Evolutionary conservation across 2,329 filamentous ascomycete species (phyloP).

Genomic region (Hypoxylon sp.): DNA sequence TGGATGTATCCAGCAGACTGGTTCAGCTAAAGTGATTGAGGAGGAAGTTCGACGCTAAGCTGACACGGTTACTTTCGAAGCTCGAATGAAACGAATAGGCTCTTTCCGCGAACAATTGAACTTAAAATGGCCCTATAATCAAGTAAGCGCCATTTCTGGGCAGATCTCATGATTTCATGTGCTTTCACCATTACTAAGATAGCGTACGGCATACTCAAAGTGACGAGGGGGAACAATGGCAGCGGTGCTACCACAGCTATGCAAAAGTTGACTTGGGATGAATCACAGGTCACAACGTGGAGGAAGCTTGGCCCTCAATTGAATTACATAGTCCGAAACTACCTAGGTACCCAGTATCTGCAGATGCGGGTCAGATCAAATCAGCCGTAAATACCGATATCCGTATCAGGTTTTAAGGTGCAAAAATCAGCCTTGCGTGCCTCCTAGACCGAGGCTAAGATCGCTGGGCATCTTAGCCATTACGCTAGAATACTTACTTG

Average conservation of each 20-base stretch:
- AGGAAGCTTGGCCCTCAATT: not conserved
- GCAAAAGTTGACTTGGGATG: not conserved
- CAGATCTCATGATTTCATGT: not conserved
- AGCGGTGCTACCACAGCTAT: conserved; percentile 9
- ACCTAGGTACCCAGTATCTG: conserved; percentile 14
- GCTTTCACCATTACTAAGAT: not conserved
- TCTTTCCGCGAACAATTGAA: not conserved
- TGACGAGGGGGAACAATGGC: not conserved
- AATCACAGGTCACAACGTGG: conserved; percentile 9
- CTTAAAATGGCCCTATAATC: not conserved
- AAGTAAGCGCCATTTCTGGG: not conserved
- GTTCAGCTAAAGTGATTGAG: not conserved
- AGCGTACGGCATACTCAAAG: not conserved
- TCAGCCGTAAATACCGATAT: conserved; percentile 32
- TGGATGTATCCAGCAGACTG: not conserved
- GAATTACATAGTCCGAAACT: conserved; percentile 19
- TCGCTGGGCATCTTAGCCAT: conserved; percentile 10
- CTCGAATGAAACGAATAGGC: conserved; percentile 1
- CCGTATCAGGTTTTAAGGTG: conserved; percentile 11
- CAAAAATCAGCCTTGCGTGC: conserved; percentile 34
- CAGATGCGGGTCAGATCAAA: conserved; percentile 1
- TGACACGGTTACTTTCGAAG: not conserved
- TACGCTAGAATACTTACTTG: not conserved
- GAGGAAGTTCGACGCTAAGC: conserved; percentile 9
- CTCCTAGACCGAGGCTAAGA: not conserved